phyloP scores from a whole-genome alignment of 768 basidiomycete species.

The Boletellus emodensis region DNA sequence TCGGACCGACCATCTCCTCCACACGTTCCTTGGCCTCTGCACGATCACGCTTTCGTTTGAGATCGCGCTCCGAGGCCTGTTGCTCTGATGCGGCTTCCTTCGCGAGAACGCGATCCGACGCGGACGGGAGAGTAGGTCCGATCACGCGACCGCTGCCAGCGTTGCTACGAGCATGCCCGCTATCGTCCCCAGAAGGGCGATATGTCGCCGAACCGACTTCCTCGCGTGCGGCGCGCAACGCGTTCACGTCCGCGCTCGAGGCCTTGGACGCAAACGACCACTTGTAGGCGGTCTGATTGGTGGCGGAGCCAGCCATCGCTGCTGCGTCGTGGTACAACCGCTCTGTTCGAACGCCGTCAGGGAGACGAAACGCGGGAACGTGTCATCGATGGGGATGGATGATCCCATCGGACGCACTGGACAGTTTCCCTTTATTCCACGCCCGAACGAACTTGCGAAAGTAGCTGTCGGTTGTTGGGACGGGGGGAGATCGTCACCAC shows the following conservation, averaged over 20 bases:
- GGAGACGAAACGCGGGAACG: no score
- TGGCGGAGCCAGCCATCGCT: conserved; percentile 50
- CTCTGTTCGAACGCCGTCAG: conserved; percentile 23
- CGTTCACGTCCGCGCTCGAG: conserved; percentile 53
- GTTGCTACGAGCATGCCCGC: conserved; percentile 17
- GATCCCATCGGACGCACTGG: conserved; percentile 38
- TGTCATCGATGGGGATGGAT: no score
- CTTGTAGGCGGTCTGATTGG: conserved; percentile 76
- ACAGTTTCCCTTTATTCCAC: conserved; percentile 78
- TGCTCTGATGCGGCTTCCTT: conserved; percentile 58
- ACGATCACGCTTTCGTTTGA: conserved; percentile 66
- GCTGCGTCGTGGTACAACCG: conserved; percentile 61
- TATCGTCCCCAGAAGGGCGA: conserved; percentile 15
- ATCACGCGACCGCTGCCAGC: conserved; percentile 42
- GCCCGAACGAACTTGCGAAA: conserved; percentile 92
- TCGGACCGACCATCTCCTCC: conserved; percentile 80
- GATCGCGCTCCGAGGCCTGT: conserved; percentile 46
- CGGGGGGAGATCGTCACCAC: conserved; percentile 6
- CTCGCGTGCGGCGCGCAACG: conserved; percentile 55
- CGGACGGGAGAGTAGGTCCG: conserved; percentile 67
- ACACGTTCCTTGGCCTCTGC: conserved; percentile 62
- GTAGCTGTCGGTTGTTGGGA: conserved; percentile 53
- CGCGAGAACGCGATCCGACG: conserved; percentile 65
- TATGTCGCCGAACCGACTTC: conserved; percentile 51
- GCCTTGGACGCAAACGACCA: conserved; percentile 79